A percentile compares a stretch with the other conserved stretches of the same genome.
Conservation (phyloP, 1,284 basidiomycete genomes). For the Pyrrhoderma lamaoense region DNA sequence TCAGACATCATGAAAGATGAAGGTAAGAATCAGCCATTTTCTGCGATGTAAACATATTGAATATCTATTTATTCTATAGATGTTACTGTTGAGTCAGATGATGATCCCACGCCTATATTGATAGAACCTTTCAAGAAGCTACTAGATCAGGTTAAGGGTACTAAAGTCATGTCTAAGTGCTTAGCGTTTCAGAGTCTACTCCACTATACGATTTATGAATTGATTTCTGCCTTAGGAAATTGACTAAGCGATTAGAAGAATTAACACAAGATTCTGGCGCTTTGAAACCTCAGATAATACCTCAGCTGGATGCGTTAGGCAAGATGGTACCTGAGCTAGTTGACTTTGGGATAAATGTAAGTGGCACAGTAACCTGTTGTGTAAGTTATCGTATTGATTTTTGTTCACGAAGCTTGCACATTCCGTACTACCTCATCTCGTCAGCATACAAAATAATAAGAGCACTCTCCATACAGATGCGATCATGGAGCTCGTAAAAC, state of each 20-base stretch:
- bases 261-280: conserved; percentile 65
- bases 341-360: conserved; percentile 82
- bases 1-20: conserved; percentile 65
- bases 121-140: conserved; percentile 77
- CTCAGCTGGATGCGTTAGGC: conserved; percentile 65
- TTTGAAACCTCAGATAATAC: conserved; percentile 61
- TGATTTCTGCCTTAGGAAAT: conserved; percentile 50
- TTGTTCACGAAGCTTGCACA: conserved; percentile 65
- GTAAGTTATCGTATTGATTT: not conserved
- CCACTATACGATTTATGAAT: not conserved
- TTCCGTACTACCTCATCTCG: conserved; percentile 73
- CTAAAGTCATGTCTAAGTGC: conserved; percentile 75
- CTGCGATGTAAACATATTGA: conserved; percentile 1
- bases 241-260: conserved; percentile 78
- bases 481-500: conserved; percentile 64
- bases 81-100: conserved; percentile 62
- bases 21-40: conserved; percentile 36
- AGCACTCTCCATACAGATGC: conserved; percentile 67
- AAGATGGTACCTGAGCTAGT: conserved; percentile 73
- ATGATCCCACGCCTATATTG: conserved; percentile 65
- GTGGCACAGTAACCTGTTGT: conserved; percentile 22
- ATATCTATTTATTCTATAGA: conserved; percentile 37
- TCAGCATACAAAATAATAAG: conserved; percentile 69
- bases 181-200: not conserved
- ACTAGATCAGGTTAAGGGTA: conserved; percentile 72